A percentile compares a stretch with the other conserved stretches of the same genome.
phyloP scores from a whole-genome alignment of 2,329 filamentous ascomycete species.

The Pseudogymnoascus sp. region DNA sequence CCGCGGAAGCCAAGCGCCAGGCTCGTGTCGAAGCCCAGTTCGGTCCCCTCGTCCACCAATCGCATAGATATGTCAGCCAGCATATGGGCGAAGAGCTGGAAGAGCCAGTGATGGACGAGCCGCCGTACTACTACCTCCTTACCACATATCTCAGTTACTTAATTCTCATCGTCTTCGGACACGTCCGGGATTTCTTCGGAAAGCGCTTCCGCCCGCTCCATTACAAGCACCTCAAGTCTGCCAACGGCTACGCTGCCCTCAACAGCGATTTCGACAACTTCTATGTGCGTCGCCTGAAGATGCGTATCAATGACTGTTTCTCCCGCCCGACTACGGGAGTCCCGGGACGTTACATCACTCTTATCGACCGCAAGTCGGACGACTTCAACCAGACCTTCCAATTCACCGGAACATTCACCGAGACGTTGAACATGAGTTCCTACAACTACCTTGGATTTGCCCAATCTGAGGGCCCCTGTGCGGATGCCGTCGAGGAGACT shows the following conservation, averaged over 20 bases:
- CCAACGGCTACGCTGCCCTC: constrained; percentile 86
- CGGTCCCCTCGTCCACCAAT: constrained; percentile 70
- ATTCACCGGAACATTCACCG: constrained; percentile 80
- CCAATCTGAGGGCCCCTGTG: constrained; percentile 93
- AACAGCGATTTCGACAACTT: constrained; percentile 99
- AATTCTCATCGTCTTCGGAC: constrained; percentile 88
- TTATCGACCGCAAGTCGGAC: constrained; percentile 82
- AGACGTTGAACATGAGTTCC: constrained; percentile 97
- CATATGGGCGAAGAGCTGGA: constrained; percentile 74
- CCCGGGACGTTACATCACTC: constrained; percentile 84
- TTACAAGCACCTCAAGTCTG: constrained; percentile 73
- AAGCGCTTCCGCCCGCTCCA: constrained; percentile 81
- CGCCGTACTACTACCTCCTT: constrained; percentile 91
- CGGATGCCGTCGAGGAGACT: constrained; percentile 80
- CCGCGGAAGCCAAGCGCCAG: constrained; percentile 69
- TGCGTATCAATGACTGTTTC: constrained; percentile 95
- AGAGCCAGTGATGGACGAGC: constrained; percentile 85
- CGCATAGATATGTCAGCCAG: constrained; percentile 82
- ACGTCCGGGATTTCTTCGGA: constrained; percentile 95
- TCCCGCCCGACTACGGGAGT: constrained; percentile 87
- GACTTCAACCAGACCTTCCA: constrained; percentile 89
- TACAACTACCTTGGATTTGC: constrained; percentile 99
- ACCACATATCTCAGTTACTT: constrained; percentile 99
- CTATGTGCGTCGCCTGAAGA: constrained; percentile 86
- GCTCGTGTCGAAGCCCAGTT: constrained; percentile 83